A percentile compares a stretch with the other conserved stretches of the same genome.
phyloP scores from a whole-genome alignment of 129 eudicot genomes.

The Heracleum sosnowskyi region DNA sequence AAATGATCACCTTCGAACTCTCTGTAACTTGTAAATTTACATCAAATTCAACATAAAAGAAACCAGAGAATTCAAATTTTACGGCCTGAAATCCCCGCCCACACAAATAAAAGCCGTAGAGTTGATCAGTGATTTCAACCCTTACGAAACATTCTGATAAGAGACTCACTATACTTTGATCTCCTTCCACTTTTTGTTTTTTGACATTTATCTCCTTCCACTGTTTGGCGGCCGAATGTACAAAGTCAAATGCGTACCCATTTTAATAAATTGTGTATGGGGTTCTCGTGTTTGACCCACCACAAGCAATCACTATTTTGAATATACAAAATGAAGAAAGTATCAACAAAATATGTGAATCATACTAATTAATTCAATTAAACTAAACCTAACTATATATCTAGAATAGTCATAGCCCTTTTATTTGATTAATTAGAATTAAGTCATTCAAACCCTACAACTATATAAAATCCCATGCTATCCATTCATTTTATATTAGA shows the following conservation, averaged over 20 bases:
- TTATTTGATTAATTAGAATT: not conserved
- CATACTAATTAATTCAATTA: not conserved
- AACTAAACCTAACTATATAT: not conserved
- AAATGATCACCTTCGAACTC: no score
- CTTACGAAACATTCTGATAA: not conserved
- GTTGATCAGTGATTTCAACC: not conserved
- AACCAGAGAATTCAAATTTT: no score
- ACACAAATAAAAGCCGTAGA: not conserved
- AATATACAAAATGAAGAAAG: not conserved
- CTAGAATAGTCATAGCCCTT: slow-evolving; percentile 2
- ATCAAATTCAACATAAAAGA: no score
- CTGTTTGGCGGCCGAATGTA: not conserved
- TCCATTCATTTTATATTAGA: not conserved
- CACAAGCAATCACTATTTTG: not conserved
- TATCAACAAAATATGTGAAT: not conserved
- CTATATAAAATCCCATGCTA: not conserved
- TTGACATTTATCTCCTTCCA: not conserved
- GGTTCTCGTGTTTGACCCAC: slow-evolving; percentile 6
- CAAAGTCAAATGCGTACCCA: slow-evolving; percentile 8
- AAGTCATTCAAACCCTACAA: not conserved
- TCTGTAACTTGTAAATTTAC: no score
- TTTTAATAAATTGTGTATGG: not conserved
- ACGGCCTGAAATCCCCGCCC: no score
- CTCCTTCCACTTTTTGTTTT: no score
- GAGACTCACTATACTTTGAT: not conserved